Evolutionary conservation across 371 early-diverging fungal genomes (phyloP).

Genomic region (Circinella minor): DNA sequence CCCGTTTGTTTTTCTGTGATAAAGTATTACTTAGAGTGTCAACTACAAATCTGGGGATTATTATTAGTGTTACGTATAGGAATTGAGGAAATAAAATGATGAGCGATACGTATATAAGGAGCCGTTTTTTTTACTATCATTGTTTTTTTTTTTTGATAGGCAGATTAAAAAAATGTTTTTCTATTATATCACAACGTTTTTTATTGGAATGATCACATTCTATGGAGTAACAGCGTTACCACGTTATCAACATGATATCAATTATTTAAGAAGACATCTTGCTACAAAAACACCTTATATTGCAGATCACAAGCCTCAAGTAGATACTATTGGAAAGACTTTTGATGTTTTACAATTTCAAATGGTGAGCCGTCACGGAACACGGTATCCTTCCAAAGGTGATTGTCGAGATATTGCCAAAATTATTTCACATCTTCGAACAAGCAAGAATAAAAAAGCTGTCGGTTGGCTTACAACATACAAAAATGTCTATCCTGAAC

Average conservation of each 20-base stretch:
- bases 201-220: background rate
- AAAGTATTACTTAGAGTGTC: no score
- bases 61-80: no score
- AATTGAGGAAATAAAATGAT: no score
- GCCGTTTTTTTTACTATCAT: no score
- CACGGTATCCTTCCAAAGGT: slow-evolving; percentile 30
- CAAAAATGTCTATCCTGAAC: slow-evolving; percentile 13
- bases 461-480: slow-evolving; percentile 27
- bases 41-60: no score
- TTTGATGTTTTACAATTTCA: slow-evolving; percentile 26
- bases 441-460: slow-evolving; percentile 13
- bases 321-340: slow-evolving; percentile 7
- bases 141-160: no score
- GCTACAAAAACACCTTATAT: slow-evolving; percentile 9
- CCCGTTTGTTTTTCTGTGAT: no score
- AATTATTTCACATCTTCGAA: slow-evolving; percentile 13
- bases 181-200: background rate
- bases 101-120: no score
- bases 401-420: slow-evolving; percentile 20
- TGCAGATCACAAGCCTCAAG: background rate
- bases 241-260: background rate
- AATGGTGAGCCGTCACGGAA: slow-evolving; percentile 36
- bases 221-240: background rate
- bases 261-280: slow-evolving; percentile 1
- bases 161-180: no score